Conservation (phyloP, 2,329 filamentous ascomycete genomes). For the Alternaria sp. region DNA sequence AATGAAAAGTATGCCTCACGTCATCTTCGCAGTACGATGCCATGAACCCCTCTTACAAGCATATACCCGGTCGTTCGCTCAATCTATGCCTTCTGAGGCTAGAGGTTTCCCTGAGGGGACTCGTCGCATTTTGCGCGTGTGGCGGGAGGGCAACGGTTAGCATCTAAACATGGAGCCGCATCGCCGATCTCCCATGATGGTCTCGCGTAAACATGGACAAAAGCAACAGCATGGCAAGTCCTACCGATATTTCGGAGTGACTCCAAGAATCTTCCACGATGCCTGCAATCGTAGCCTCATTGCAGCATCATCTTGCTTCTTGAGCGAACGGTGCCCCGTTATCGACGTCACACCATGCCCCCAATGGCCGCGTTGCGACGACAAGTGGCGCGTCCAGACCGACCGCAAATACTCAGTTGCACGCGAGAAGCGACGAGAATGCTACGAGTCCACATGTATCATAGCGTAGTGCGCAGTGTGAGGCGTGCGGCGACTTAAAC, state of each 20-base stretch:
- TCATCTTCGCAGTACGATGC: slow-evolving; percentile 16
- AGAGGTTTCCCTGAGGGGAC: slow-evolving; percentile 13
- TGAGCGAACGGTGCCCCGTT: slow-evolving; percentile 13
- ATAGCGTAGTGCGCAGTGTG: slow-evolving; percentile 35
- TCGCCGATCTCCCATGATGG: slow-evolving; percentile 31
- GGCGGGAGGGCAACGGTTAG: slow-evolving; percentile 39
- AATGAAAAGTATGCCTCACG: slow-evolving; percentile 25
- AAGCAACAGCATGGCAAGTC: slow-evolving; percentile 25
- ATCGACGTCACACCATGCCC: slow-evolving; percentile 35
- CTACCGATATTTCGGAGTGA: slow-evolving; percentile 9
- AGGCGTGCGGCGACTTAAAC: slow-evolving; percentile 41
- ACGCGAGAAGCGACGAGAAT: slow-evolving; percentile 34
- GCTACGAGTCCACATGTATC: slow-evolving; percentile 26
- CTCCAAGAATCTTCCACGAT: slow-evolving; percentile 19
- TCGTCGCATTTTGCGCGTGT: slow-evolving; percentile 38
- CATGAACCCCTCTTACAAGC: slow-evolving; percentile 13
- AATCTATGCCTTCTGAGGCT: slow-evolving; percentile 24
- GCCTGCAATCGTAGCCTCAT: slow-evolving; percentile 24
- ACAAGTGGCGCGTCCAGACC: slow-evolving; percentile 40
- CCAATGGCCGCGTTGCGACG: slow-evolving; percentile 37
- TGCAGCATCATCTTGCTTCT: slow-evolving; percentile 14
- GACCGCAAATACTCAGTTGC: slow-evolving; percentile 37
- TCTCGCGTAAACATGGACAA: slow-evolving; percentile 25
- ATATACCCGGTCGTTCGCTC: slow-evolving; percentile 22
- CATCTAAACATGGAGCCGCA: slow-evolving; percentile 24